Base-by-base conservation (phyloP, 176 grass and related monocot species). In the Oryza punctata region DNA sequence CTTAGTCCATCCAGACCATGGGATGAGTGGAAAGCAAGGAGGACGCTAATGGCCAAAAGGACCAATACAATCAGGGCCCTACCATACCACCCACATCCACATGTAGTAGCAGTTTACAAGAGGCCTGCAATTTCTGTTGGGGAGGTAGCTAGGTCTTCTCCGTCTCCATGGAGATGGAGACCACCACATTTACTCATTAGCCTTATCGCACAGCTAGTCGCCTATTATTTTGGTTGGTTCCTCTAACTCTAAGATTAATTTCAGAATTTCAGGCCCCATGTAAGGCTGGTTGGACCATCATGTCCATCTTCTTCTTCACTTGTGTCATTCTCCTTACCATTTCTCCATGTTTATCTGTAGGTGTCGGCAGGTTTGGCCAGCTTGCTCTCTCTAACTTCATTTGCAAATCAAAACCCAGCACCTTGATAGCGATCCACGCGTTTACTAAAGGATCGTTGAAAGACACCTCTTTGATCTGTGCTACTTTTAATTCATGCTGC, bases 311-410 rank as follows among this genome's bases (percentile, higher is more conserved):
- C 63, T 18, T 50, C 47, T 50, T 50, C 47, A 50, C 47, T 50
- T 10, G 23, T 28, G 23, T 65, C 14, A 12, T 47, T 21, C 24
- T 65, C 10, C 24, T 19, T 12, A 4, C 40, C 40, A 45, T 79
- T 72, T 71, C 16, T 18, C 54, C 15, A 45, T 72, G 32, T 60
- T 35, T 21, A 72, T 24, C 52, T 72, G 11, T 13, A 44, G 24
- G 80, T 82, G 52, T 82, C 69, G 80, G 80, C 80, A 82, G 69
- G 80, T 46, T 43, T 43, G 8, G 25, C 24, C 80, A 65, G 37
- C 38, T 82, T 6, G 32, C 7, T 72, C 10, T 15, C 19, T 21
- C 27, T 24, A 69, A 43, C 78, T 12, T 72, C 68, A 18, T 72
- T 21, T 46, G 71, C 80, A 52, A 30, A 40, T 1, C 4, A 35